phyloP scores from a whole-genome alignment of 202 grass and related monocot genomes.

The Zizania palustris region DNA sequence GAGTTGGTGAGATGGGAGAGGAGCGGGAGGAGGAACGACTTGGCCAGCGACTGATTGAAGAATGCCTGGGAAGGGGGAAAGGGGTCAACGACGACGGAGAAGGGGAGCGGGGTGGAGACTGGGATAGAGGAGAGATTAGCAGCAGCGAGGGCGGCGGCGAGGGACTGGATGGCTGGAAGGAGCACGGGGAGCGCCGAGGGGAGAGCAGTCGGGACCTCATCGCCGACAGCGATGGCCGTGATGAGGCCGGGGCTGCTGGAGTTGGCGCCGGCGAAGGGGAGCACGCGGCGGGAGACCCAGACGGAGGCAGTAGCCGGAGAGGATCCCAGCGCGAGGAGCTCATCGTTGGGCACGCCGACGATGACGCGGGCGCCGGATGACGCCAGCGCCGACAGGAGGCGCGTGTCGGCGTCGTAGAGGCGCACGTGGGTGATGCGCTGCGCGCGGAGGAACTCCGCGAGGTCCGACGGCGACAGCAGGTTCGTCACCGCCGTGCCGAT shows the following conservation, averaged over 20 bases:
- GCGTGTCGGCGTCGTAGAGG: constrained; percentile 81
- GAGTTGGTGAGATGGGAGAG: constrained; percentile 74
- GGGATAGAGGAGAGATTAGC: constrained; percentile 76
- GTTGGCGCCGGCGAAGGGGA: constrained; percentile 54
- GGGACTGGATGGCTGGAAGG: constrained; percentile 72
- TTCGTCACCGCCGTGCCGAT: constrained; percentile 84
- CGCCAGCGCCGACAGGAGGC: constrained; percentile 66
- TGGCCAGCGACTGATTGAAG: constrained; percentile 82
- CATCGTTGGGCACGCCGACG: constrained; percentile 86
- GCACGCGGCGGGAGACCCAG: constrained; percentile 70
- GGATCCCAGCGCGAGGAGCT: constrained; percentile 90
- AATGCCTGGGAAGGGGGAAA: constrained; percentile 93
- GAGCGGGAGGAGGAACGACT: constrained; percentile 68
- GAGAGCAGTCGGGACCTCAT: constrained; percentile 75
- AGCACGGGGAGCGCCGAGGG: constrained; percentile 77
- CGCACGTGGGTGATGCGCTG: constrained; percentile 81
- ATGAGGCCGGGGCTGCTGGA: constrained; percentile 43
- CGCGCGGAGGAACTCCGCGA: constrained; percentile 66
- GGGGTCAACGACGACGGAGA: constrained; percentile 77
- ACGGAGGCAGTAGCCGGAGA: constrained; percentile 59
- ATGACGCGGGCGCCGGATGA: constrained; percentile 58
- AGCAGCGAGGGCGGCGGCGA: constrained; percentile 58
- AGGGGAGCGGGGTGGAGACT: constrained; percentile 86
- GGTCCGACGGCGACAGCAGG: constrained; percentile 76
- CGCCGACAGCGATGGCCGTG: constrained; percentile 82